Percentiles rank a stretch among this genome's conserved stretches.
Evolutionary conservation across 2,329 filamentous ascomycete species (phyloP).

Genomic region (Diaporthe humulicola): DNA sequence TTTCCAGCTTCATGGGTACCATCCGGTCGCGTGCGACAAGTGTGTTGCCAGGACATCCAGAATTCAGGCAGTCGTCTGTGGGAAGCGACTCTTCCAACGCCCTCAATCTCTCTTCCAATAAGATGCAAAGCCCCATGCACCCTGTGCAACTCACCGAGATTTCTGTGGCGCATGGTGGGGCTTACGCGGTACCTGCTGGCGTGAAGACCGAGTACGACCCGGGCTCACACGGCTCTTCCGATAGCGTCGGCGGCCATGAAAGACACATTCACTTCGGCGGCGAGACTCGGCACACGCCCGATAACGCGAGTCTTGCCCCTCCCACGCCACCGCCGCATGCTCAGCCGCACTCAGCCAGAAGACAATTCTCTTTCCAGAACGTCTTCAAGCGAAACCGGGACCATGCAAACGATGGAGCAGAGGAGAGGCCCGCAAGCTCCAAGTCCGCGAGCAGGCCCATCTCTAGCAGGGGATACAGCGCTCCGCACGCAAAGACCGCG

Average conservation of each 20-base stretch:
- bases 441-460: constrained; percentile 51
- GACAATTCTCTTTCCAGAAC: constrained; percentile 94
- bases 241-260: constrained; percentile 55
- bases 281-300: constrained; percentile 53
- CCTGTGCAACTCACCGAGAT: constrained; percentile 75
- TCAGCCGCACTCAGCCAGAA: constrained; percentile 65
- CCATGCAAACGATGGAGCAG: constrained; percentile 43
- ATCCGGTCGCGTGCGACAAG: constrained; percentile 62
- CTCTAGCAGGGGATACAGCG: constrained; percentile 57
- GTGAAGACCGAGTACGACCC: constrained; percentile 60
- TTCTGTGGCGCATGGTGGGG: constrained; percentile 58
- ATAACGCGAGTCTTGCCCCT: constrained; percentile 58
- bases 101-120: constrained; percentile 43
- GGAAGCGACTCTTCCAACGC: constrained; percentile 34
- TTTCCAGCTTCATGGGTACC: constrained; percentile 70
- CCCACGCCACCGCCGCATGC: constrained; percentile 70
- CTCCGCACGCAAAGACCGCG: constrained; percentile 61
- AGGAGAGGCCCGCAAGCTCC: constrained; percentile 44
- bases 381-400: constrained; percentile 74
- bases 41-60: constrained; percentile 55
- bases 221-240: constrained; percentile 55
- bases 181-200: constrained; percentile 62
- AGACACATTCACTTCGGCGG: constrained; percentile 63
- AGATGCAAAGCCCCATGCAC: constrained; percentile 68
- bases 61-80: constrained; percentile 53